These are phyloP conservation scores for Quercus gilva DNA, from an alignment of 306 rosid species.

Conservation along the genomic window DNA sequence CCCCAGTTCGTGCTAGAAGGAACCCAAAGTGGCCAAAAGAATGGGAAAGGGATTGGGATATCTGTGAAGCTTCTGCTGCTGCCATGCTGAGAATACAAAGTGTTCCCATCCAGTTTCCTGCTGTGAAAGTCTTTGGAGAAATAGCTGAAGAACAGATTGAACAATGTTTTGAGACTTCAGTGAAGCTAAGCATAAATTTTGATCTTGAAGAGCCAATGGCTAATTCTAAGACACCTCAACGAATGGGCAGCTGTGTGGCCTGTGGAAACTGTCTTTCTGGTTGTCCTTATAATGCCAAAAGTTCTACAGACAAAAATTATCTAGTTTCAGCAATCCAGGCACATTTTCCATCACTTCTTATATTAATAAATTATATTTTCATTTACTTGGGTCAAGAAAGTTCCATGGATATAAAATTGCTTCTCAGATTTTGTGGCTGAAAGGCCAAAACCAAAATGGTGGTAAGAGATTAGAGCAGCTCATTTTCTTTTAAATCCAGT, in stretches of 20 bases:
- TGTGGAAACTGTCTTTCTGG: constrained; percentile 43
- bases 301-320: constrained; percentile 35
- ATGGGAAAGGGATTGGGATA: constrained; percentile 40
- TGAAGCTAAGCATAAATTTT: constrained; percentile 34
- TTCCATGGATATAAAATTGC: not conserved
- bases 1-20: constrained; percentile 30
- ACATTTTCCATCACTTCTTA: not conserved
- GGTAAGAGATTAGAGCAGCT: not conserved
- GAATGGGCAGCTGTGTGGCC: constrained; percentile 27
- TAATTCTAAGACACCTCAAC: not conserved
- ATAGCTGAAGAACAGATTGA: constrained; percentile 17
- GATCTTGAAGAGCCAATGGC: constrained; percentile 23
- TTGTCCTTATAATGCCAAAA: constrained; percentile 36
- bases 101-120: constrained; percentile 25
- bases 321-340: constrained; percentile 31
- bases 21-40: constrained; percentile 40
- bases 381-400: not conserved
- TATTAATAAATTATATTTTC: not conserved
- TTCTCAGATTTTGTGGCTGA: not conserved
- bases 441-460: not conserved
- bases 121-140: constrained; percentile 28
- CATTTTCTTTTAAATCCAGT: not conserved
- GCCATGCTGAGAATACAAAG: constrained; percentile 33
- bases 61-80: constrained; percentile 36
- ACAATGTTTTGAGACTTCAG: constrained; percentile 24